Evolutionary conservation across 2,329 filamentous ascomycete genomes (phyloP), one percentile per base, ranked within the genome.

Genomic region (Clarireedia homoeocarpa): DNA sequence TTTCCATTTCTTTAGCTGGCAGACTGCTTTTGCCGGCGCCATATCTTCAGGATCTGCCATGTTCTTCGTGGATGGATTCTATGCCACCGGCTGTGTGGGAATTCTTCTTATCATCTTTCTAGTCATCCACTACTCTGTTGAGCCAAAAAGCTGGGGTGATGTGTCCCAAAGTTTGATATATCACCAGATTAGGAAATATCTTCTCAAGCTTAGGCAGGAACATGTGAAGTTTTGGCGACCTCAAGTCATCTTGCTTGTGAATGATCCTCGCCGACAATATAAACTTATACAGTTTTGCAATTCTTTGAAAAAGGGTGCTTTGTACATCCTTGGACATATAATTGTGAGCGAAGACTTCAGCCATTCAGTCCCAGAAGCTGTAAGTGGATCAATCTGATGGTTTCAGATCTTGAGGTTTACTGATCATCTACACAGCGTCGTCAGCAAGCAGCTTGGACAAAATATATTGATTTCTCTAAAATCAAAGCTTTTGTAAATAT

Each of bases 191-290:
- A 81, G 90, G 58, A 95, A 95, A 65, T 95, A 95, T 66, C 73
- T 95, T 30, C 75, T 95, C 30, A 83, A 89, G n/a, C 74, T 95
- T 30, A 85, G 83, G 50, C 89, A 89, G 38, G 90, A 95, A 65
- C 90, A 95, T 67, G 91, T 95, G 70, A 95, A 95, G 66, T 95
- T 95, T 69, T 95, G 91, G 90, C 80, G 90, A 51, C 90, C 90
- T 0, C 90, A 95, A 62, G 91, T 95, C 45, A 80, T 95, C 48
- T 77, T 95, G 0, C 81, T 95, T 53, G 83, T 94, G 61, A 94
- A 92, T 67, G 83, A 94, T 64, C 87, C 89, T 4, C 80, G 90
- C n/a, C 80, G 80, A 5, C 88, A 94, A 67, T 90, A 88, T 53
- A 85, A 88, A 44, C 78, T 95, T 42, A 92, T 95, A 2, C 88